Base-by-base conservation (phyloP, 371 early-diverging fungal species). In the Mucor indicus region DNA sequence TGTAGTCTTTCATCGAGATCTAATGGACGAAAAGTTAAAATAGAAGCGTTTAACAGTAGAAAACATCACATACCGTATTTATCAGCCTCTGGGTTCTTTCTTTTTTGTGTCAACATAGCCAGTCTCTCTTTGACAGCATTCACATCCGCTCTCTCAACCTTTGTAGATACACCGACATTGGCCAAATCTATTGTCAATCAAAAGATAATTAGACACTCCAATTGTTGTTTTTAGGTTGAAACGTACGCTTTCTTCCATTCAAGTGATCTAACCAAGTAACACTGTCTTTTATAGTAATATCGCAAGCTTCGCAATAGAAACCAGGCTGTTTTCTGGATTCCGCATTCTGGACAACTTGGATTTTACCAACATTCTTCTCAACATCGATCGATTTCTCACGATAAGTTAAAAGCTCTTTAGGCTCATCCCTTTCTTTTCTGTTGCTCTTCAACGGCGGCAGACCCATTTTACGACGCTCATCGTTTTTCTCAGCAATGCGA, bases 271-370 rank as follows among this genome's bases (percentile, higher is more conserved):
- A 67, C 44, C 85, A 96, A 29, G 79, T 85, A 22, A 84, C 77
- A 55, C 86, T 90, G 65, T 95, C 95, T 56, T 93, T 93, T 41
- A 91, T 74, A 2, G 85, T 84, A 44, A 86, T 79, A 58, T 96
- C 92, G 57, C 96, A 95, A 1, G 75, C 80, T 57, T 89, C 81
- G 67, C 96, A 96, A 58, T 91, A 91, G 53, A 87, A 96, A 12
- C 96, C 96, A 1, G 95, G 93, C 62, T 92, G 91, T 42, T 81
- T 77, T 36, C 69, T 58, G 0, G 69, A 46, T 10, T 64, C 68
- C 5, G 77, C 80, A 9, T 73, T 53, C 52, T 85, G 81, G 2
- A 93, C 90, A 10, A 95, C 84, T 57, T 89, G 87, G 0, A 84
- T 82, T 60, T 91, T 93, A 52, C 91, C 91, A 6, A 95, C 69